Evolutionary conservation across 2,329 filamentous ascomycete genomes (phyloP).

Genomic region (Calonectria pseudoreteaudii): DNA sequence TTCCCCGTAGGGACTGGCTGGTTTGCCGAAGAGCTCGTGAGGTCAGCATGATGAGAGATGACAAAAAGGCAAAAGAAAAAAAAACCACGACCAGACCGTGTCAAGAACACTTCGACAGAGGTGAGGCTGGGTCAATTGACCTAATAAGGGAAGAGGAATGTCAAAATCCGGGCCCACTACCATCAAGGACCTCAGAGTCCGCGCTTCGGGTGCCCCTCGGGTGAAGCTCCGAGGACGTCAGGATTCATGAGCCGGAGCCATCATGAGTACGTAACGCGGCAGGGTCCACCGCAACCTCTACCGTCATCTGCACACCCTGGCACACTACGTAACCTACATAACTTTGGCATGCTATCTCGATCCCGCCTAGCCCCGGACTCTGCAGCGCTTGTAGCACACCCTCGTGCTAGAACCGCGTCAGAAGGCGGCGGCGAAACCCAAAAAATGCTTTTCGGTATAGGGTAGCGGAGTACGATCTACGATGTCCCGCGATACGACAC

Average conservation of each 20-base stretch:
- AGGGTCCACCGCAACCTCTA: background rate
- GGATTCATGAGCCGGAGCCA: constrained; percentile 5
- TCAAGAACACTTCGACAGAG: background rate
- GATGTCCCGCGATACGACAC: background rate
- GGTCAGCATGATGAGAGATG: constrained; percentile 35
- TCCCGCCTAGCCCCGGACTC: background rate
- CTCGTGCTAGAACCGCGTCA: constrained; percentile 7
- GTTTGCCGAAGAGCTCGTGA: constrained; percentile 39
- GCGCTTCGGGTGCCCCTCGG: constrained; percentile 21
- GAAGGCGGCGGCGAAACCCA: constrained; percentile 4
- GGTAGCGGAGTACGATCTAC: constrained; percentile 5
- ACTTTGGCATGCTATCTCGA: background rate
- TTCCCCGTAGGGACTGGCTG: constrained; percentile 36
- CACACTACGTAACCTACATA: background rate
- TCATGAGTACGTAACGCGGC: constrained; percentile 8
- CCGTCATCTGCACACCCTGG: background rate
- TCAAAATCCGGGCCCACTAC: constrained; percentile 1
- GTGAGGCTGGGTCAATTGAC: background rate
- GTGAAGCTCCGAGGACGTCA: constrained; percentile 2
- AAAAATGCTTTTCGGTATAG: constrained; percentile 10
- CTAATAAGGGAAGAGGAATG: constrained; percentile 21
- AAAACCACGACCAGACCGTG: background rate
- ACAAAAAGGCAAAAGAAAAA: background rate
- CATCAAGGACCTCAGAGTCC: background rate
- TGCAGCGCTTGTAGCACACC: background rate